Evolutionary conservation across 2,329 filamentous ascomycete genomes (phyloP), one percentile per base, ranked within the genome.

Genomic region (Sclerotinia trifoliorum): DNA sequence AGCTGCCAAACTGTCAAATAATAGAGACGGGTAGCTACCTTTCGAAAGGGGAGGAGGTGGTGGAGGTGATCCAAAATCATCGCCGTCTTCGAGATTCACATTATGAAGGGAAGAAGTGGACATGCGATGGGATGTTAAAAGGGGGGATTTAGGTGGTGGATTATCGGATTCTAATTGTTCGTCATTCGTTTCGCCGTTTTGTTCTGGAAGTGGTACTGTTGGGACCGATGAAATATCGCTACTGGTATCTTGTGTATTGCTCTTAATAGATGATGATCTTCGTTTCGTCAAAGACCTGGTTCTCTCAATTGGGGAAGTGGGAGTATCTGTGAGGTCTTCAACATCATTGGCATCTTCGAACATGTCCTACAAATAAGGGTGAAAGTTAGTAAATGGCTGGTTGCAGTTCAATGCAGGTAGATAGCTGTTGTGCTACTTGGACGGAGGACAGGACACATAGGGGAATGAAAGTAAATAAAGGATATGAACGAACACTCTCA

Each of bases 331-430:
- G 26, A 71, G 70, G 15, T 66, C 67, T 65, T 74, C 68, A 11
- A 73, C 86, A 78, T 92, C 90, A 73, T 87, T 81, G 67, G 92
- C 93, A 83, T 97, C 93, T 80, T 96, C 92, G 76, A 96, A 96
- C 21, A 86, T 86, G 75, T 94, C 90, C 89, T 92, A 77, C 52
- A 39, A 17, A 52, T 39, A 42, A 56, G 46, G 49, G 13, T 57
- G 19, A 5, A 56, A 46, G 68, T 71, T 42, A 75, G 67, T 55
- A 56, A 60, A 57, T 49, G 58, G 52, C 61, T 66, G 64, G 62
- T 51, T 42, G 49, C 46, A 66, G 65, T 39, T 57, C 35, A 60
- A 51, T 64, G 69, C 65, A 66, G 65, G 62, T 49, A n/a, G 46
- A 21, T 42, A 68, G 56, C 35, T 56, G 70, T 72, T 60, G 68